Evolutionary conservation across 2,329 filamentous ascomycete genomes (phyloP).

Genomic region (Sporothrix sp.): DNA sequence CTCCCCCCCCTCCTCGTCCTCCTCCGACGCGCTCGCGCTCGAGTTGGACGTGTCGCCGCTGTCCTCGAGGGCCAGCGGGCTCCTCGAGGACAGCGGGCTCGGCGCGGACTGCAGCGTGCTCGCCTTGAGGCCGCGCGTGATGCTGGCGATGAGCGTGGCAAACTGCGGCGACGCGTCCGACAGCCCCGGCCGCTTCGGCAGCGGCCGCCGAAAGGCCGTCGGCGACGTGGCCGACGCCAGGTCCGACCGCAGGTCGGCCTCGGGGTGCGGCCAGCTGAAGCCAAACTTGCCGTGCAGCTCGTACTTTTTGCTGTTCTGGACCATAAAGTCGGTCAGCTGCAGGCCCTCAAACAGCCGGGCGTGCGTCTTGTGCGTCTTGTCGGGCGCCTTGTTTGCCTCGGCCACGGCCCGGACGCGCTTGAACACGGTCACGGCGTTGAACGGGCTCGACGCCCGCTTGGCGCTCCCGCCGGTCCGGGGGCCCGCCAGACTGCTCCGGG

Average conservation of each 20-base stretch:
- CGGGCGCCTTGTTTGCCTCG: background rate
- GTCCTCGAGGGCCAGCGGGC: constrained; percentile 21
- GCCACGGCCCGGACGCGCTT: constrained; percentile 41
- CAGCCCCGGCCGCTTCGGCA: constrained; percentile 10
- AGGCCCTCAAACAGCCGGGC: constrained; percentile 45
- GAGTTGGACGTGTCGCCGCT: constrained; percentile 12
- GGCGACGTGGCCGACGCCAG: constrained; percentile 15
- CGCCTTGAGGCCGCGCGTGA: constrained; percentile 27
- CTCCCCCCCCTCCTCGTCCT: too few species aligned
- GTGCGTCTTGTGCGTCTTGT: constrained; percentile 22
- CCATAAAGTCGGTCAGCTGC: constrained; percentile 42
- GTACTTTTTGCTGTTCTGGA: constrained; percentile 49
- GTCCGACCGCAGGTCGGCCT: constrained; percentile 15
- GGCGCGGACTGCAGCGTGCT: constrained; percentile 23
- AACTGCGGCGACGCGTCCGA: constrained; percentile 17
- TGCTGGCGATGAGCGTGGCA: constrained; percentile 28
- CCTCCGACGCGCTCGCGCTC: constrained; percentile 6
- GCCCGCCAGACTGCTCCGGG: constrained; percentile 42
- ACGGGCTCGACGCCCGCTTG: constrained; percentile 48
- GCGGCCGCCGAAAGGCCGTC: constrained; percentile 16
- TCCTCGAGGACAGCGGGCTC: constrained; percentile 24
- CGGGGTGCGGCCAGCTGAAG: constrained; percentile 28
- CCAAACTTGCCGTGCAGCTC: constrained; percentile 46
- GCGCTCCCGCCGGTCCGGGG: constrained; percentile 17
- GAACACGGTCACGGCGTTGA: constrained; percentile 48